Base-by-base conservation (phyloP, 1,284 basidiomycete species). In the Rhodotorula sp. region DNA sequence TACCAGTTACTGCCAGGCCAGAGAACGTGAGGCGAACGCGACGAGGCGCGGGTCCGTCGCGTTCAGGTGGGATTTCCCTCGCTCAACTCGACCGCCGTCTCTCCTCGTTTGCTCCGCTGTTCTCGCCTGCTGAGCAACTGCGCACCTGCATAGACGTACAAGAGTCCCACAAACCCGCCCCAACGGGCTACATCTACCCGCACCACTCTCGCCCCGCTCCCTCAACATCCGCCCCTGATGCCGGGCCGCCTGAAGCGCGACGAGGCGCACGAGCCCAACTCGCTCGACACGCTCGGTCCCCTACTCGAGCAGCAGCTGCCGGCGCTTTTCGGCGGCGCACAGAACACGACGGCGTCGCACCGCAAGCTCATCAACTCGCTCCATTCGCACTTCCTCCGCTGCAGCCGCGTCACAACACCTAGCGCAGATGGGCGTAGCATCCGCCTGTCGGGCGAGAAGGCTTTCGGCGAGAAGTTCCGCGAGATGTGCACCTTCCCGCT, bases 291-390 rank as follows among this genome's bases (percentile, higher is more conserved):
- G 15, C 67, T 69, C 22, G 19, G n/a, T 9, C 46, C 39, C 10
- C 54, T 53, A 9, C 64, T 74, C 61, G 55, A 57, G 39, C 50
- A 56, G 10, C 72, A 74, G 21, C n/a, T 76, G 22, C 66, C 66
- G 5, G 44, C 51, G 3, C 60, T 80, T 61, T 92, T 92, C 71
- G 90, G 92, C 67, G 91, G 97, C 81, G 90, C 88, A 0, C 96
- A 98, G 81, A 83, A 84, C 54, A 89, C 92, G 0, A 81, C 89
- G 19, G 91, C 94, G 13, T 94, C 92, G 80, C 94, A 92, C 81
- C 87, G 90, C 73, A 98, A 98, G 85, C 97, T 97, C 82, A 87
- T 89, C 70, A 90, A 94, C 62, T 88, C 90, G 0, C 86, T 98
- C 3, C 87, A 91, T 83, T 94, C 94, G 81, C 82, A 95, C 54